Conservation (phyloP, 2,329 filamentous ascomycete genomes). For the Curvularia sp. region DNA sequence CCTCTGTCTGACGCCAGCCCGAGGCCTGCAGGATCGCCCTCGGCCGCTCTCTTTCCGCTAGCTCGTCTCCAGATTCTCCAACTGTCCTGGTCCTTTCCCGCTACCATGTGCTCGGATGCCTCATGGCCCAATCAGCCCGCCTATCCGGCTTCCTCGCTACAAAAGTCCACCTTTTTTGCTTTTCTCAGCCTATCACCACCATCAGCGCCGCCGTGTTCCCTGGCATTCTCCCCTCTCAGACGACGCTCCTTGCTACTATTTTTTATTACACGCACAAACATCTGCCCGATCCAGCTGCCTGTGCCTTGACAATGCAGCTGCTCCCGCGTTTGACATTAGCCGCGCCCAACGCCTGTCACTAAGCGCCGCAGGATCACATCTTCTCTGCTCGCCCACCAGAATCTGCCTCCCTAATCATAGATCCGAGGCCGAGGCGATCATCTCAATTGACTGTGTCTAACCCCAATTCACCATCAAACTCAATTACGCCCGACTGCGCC, state of each 20-base stretch:
- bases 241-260: slow-evolving; percentile 8
- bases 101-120: slow-evolving; percentile 25
- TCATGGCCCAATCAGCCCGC: slow-evolving; percentile 13
- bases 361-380: slow-evolving; percentile 9
- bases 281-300: slow-evolving; percentile 2
- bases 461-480: not conserved
- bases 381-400: slow-evolving; percentile 15
- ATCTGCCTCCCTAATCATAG: slow-evolving; percentile 9
- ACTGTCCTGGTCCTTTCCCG: slow-evolving; percentile 15
- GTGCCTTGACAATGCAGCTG: slow-evolving; percentile 6
- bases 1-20: slow-evolving; percentile 4
- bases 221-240: slow-evolving; percentile 5
- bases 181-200: slow-evolving; percentile 10
- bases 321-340: slow-evolving; percentile 27
- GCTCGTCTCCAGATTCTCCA: slow-evolving; percentile 18
- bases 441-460: slow-evolving; percentile 1
- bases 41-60: slow-evolving; percentile 14
- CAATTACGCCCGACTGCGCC: not conserved
- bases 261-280: not conserved
- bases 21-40: slow-evolving; percentile 6
- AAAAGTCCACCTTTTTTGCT: not conserved
- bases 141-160: not conserved
- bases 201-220: slow-evolving; percentile 5
- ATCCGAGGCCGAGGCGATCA: slow-evolving; percentile 15
- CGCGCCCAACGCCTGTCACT: slow-evolving; percentile 20